Evolutionary conservation across 768 basidiomycete species (phyloP).

Genomic region (Boletus edulis): DNA sequence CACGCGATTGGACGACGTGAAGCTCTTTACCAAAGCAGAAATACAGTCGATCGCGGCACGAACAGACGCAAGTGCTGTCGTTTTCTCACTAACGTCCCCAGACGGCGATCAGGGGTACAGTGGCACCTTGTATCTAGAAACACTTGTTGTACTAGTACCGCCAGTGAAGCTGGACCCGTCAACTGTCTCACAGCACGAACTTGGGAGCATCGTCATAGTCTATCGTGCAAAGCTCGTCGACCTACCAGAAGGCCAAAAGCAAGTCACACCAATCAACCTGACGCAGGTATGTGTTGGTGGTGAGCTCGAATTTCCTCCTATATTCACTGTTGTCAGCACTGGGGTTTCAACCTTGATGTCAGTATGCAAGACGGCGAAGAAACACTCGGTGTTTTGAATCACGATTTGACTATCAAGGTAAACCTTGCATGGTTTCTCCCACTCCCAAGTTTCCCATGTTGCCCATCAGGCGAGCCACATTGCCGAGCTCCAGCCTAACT

Average conservation of each 20-base stretch:
- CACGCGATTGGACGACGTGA: slow-evolving; percentile 33
- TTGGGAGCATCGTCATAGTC: slow-evolving; percentile 66
- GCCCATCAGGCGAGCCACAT: slow-evolving; percentile 48
- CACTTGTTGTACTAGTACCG: slow-evolving; percentile 47
- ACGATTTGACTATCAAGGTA: slow-evolving; percentile 41
- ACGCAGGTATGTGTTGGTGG: slow-evolving; percentile 55
- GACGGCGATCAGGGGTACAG: slow-evolving; percentile 74
- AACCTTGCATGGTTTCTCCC: background rate
- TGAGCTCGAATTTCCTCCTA: background rate
- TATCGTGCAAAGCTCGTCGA: slow-evolving; percentile 68
- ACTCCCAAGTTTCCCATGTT: background rate
- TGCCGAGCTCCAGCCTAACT: slow-evolving; percentile 48
- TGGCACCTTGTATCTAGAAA: slow-evolving; percentile 60
- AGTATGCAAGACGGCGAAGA: slow-evolving; percentile 48
- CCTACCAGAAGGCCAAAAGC: slow-evolving; percentile 34
- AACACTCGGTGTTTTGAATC: slow-evolving; percentile 50
- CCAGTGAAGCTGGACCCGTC: slow-evolving; percentile 30
- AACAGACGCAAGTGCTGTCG: slow-evolving; percentile 30
- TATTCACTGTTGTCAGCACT: slow-evolving; percentile 47
- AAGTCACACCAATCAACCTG: slow-evolving; percentile 71
- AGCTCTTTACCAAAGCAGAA: slow-evolving; percentile 59
- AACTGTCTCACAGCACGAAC: slow-evolving; percentile 38
- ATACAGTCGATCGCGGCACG: slow-evolving; percentile 38
- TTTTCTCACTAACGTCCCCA: slow-evolving; percentile 57
- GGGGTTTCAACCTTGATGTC: slow-evolving; percentile 81